Conservation (phyloP, 306 rosid species). For the Psophocarpus tetragonolobus region DNA sequence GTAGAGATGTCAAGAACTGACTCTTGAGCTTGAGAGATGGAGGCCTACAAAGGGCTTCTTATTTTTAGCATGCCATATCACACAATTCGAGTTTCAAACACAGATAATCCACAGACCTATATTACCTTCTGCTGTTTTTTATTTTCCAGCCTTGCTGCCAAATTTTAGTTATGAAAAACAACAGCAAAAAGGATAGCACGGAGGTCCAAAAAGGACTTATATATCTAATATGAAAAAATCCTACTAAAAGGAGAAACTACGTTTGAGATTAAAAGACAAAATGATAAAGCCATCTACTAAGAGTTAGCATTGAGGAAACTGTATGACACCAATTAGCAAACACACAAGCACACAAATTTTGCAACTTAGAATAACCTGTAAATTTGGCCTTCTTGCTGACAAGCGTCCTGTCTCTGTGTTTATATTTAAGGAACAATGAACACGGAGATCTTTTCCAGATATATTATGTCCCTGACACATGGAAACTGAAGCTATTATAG, state of each 20-base stretch:
- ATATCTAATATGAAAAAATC: not conserved
- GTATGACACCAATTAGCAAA: constrained; percentile 8
- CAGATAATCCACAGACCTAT: not conserved
- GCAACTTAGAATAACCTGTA: constrained; percentile 66
- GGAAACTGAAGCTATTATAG: constrained; percentile 27
- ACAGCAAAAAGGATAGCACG: not conserved
- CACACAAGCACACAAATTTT: not conserved
- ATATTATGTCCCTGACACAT: constrained; percentile 74
- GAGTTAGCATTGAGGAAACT: constrained; percentile 9
- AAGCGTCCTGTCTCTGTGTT: constrained; percentile 94
- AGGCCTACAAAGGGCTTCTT: not conserved
- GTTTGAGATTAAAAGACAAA: constrained; percentile 5
- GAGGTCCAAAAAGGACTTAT: not conserved
- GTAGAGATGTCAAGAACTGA: constrained; percentile 1
- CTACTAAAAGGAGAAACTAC: not conserved
- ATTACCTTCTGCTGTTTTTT: not conserved
- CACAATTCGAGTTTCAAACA: not conserved
- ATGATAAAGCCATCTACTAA: not conserved
- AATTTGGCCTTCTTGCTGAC: constrained; percentile 94
- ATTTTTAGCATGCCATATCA: not conserved
- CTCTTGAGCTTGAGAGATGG: not conserved
- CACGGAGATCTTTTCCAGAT: constrained; percentile 76
- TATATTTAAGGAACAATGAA: constrained; percentile 92
- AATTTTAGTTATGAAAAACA: not conserved
- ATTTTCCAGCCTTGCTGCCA: not conserved